Base-by-base conservation (phyloP, 257 asterid species). In the Sherardia arvensis region DNA sequence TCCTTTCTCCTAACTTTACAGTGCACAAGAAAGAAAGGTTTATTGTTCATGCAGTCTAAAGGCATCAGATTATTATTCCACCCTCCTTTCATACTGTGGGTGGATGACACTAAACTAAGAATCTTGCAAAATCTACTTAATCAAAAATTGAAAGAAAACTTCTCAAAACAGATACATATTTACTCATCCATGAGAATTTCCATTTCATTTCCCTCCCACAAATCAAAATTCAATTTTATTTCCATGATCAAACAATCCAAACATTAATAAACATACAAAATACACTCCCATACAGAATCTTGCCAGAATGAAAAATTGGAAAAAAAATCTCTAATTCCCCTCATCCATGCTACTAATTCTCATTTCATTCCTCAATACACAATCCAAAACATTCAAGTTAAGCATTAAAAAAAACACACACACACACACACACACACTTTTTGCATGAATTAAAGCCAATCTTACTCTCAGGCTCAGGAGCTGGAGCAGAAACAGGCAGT, bases 401-500 rank as follows among this genome's bases (percentile, higher is more conserved):
- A 62, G 15, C 40, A 30, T 21, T 1, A 59, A 26, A 34, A 12
- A n/a, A 55, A 1, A 8, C 21, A 48, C 25, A 49, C 20, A 5
- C 61, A 12, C 33, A 55, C 5, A 8, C 21, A 48, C 25, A 49
- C 20, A 5, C 25, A 21, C 1, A 5, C 12, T 28, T 1, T 20
- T 5, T 5, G 26, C 40, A 22, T 8, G 40, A 6, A 23, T 18
- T 23, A n/a, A 55, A 29, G 23, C 38, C 48, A 30, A 25, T 23
- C 68, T 61, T 57, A 77, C 76, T 62, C 22, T 29, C 53, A 8
- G 62, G 58, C 28, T 29, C 45, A 8, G 62, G 22, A 10, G 58
- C 54, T 43, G 60, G 63, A 36, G 26, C 62, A 58, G 38, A 59
- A 73, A 58, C 74, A 27, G 80, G 78, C 10, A 72, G 76, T 4